phyloP scores from a whole-genome alignment of 371 early-diverging fungal species.

The Dichotomocladium elegans region DNA sequence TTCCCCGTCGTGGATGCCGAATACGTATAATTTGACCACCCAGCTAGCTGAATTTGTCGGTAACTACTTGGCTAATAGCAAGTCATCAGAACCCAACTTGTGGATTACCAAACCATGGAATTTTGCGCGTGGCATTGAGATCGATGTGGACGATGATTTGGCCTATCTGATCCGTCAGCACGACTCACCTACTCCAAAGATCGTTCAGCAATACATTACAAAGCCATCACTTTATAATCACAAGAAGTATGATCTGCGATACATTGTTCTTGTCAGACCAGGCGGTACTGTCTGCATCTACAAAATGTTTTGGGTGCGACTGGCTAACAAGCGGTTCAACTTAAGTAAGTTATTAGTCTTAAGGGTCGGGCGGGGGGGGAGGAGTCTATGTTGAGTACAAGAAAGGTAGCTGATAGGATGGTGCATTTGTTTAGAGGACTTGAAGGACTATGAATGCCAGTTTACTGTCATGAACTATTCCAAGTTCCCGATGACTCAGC shows the following conservation, averaged over 20 bases:
- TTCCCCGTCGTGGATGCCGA: conserved; percentile 42
- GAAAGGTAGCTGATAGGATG: not conserved
- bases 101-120: conserved; percentile 62
- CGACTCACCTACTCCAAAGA: conserved; percentile 45
- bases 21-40: conserved; percentile 47
- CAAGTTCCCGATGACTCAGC: conserved; percentile 52
- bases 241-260: conserved; percentile 58
- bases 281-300: conserved; percentile 36
- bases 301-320: conserved; percentile 61
- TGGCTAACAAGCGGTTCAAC: conserved; percentile 53
- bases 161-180: conserved; percentile 48
- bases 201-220: conserved; percentile 50
- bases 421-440: conserved; percentile 21
- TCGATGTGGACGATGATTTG: conserved; percentile 38
- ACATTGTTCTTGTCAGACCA: conserved; percentile 50
- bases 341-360: conserved; percentile 15
- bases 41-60: conserved; percentile 51
- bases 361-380: too few relatives aligned
- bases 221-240: conserved; percentile 57
- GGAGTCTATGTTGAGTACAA: not conserved
- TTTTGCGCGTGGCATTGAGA: conserved; percentile 50
- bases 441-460: conserved; percentile 56
- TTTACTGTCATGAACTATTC: conserved; percentile 61
- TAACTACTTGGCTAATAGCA: conserved; percentile 31
- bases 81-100: conserved; percentile 26